A percentile compares a stretch with the other conserved stretches of the same genome.
Evolutionary conservation across 1,284 basidiomycete species (phyloP).

Genomic region (Rhodofomes roseus): DNA sequence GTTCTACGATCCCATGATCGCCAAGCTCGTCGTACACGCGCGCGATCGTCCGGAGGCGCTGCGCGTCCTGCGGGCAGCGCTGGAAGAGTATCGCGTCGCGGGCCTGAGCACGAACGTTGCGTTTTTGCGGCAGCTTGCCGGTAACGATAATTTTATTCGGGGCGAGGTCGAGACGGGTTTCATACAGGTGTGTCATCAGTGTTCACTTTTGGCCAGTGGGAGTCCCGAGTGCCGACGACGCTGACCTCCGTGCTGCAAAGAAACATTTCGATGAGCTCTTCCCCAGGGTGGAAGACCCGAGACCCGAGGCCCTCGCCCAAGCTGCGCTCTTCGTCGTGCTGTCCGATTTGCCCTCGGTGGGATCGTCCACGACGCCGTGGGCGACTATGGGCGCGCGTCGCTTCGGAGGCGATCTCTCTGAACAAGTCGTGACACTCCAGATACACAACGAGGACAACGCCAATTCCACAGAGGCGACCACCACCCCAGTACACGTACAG

Average conservation of each 20-base stretch:
- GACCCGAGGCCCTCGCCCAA: conserved; percentile 66
- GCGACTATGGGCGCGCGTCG: conserved; percentile 62
- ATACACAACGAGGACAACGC: conserved; percentile 36
- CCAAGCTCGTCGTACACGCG: conserved; percentile 90
- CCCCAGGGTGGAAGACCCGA: conserved; percentile 54
- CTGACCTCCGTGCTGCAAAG: too few species aligned
- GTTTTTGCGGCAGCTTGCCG: conserved; percentile 78
- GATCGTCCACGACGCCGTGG: conserved; percentile 40
- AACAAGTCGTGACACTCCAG: conserved; percentile 56
- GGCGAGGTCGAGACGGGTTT: conserved; percentile 94
- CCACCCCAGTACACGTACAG: conserved; percentile 43
- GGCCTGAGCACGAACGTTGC: conserved; percentile 91
- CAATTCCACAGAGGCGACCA: conserved; percentile 25
- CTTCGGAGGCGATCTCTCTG: conserved; percentile 71
- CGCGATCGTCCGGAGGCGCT: conserved; percentile 85
- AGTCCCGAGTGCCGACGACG: too few species aligned
- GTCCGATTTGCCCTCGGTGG: neutral
- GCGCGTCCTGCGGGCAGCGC: conserved; percentile 71
- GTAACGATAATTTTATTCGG: conserved; percentile 72
- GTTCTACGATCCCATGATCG: conserved; percentile 94
- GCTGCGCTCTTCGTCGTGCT: conserved; percentile 75
- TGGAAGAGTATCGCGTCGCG: conserved; percentile 88
- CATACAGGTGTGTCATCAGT: conserved; percentile 57
- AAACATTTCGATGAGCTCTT: conserved; percentile 80
- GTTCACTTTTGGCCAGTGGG: neutral